These are phyloP conservation scores for Fraxinus dipetala DNA, from an alignment of 305 asterid species.

Conservation along the genomic window DNA sequence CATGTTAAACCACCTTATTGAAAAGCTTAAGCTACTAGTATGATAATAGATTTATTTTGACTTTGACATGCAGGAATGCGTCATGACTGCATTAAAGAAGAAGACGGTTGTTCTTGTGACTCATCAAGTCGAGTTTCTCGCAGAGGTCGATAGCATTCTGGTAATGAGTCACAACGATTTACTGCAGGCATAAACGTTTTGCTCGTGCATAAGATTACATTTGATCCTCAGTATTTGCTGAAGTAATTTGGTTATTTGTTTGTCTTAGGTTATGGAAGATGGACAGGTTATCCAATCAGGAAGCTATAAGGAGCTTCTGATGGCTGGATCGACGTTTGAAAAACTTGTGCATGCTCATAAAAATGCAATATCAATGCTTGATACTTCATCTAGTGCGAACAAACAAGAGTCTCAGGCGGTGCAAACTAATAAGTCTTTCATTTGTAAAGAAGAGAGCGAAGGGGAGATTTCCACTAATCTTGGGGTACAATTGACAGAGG, in stretches of 20 bases:
- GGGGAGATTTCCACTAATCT: conserved; percentile 31
- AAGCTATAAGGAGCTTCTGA: conserved; percentile 47
- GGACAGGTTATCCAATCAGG: conserved; percentile 64
- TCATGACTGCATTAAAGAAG: conserved; percentile 56
- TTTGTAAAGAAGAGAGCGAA: conserved; percentile 31
- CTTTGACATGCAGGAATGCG: conserved; percentile 50
- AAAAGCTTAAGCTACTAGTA: neutral
- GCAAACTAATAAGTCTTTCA: conserved; percentile 17
- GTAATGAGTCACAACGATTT: conserved; percentile 29
- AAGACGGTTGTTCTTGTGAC: conserved; percentile 77
- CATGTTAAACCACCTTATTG: too few species aligned
- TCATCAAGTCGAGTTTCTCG: conserved; percentile 78
- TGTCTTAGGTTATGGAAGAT: conserved; percentile 55
- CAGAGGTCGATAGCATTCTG: conserved; percentile 57
- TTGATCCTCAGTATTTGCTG: neutral
- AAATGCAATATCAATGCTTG: conserved; percentile 36
- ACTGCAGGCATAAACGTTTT: neutral
- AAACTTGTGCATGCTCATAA: conserved; percentile 63
- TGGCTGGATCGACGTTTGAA: conserved; percentile 56
- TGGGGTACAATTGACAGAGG: conserved; percentile 55
- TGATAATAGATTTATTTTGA: neutral
- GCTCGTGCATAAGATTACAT: neutral
- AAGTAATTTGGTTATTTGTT: neutral
- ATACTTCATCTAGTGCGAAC: conserved; percentile 26
- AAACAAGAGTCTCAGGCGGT: conserved; percentile 18